Evolutionary conservation across 2,329 filamentous ascomycete species (phyloP).

Genomic region (Incumbomyces lentus): DNA sequence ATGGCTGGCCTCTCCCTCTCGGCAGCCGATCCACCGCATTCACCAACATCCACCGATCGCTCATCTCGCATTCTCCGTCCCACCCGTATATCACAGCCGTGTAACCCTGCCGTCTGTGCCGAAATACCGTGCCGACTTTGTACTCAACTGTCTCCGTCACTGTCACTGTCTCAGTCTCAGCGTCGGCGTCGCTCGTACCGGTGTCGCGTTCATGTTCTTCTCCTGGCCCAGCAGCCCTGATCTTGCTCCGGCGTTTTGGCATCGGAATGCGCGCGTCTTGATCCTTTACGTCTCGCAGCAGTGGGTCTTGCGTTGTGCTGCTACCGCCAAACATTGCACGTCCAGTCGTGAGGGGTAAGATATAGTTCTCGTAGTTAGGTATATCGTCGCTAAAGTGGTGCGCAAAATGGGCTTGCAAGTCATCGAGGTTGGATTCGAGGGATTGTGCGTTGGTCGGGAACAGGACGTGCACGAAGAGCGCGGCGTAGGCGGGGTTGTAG

Average conservation of each 20-base stretch:
- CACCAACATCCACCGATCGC: slow-evolving; percentile 54
- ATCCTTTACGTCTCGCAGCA: slow-evolving; percentile 45
- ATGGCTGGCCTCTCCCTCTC: slow-evolving; percentile 57
- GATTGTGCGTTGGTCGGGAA: slow-evolving; percentile 35
- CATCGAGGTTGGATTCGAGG: slow-evolving; percentile 53
- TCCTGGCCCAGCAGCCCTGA: too few relatives aligned
- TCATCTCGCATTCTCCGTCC: slow-evolving; percentile 52
- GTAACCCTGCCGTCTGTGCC: slow-evolving; percentile 70
- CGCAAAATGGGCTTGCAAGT: slow-evolving; percentile 55
- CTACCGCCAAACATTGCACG: slow-evolving; percentile 31
- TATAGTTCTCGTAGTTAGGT: slow-evolving; percentile 57
- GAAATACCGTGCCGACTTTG: slow-evolving; percentile 72
- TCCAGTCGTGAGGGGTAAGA: slow-evolving; percentile 50
- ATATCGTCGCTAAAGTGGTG: slow-evolving; percentile 61
- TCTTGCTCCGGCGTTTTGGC: slow-evolving; percentile 10
- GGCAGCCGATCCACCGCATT: slow-evolving; percentile 53
- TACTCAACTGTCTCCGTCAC: slow-evolving; percentile 43
- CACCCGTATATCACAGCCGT: slow-evolving; percentile 81
- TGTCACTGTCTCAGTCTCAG: slow-evolving; percentile 39
- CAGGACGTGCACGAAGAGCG: slow-evolving; percentile 60
- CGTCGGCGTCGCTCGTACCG: slow-evolving; percentile 15
- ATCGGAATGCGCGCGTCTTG: slow-evolving; percentile 39
- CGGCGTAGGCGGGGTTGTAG: slow-evolving; percentile 54
- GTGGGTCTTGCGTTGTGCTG: slow-evolving; percentile 36
- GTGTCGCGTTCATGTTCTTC: slow-evolving; percentile 32